phyloP scores from a whole-genome alignment of 805 yeast species.

The Lipomyces spencermartinsiae region DNA sequence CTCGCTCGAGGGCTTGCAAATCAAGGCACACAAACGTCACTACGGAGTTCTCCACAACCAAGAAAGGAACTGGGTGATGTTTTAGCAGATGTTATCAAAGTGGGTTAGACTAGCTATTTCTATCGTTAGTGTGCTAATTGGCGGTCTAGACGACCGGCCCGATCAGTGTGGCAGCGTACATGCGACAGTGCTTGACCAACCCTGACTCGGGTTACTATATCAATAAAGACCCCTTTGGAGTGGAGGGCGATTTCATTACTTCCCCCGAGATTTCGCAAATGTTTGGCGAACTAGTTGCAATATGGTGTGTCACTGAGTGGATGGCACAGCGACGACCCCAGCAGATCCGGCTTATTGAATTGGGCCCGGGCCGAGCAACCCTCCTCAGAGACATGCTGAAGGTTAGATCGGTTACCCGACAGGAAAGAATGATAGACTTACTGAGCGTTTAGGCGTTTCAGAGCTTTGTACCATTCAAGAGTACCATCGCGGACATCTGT shows the following conservation, averaged over 20 bases:
- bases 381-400: constrained; percentile 68
- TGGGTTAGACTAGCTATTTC: constrained; percentile 12
- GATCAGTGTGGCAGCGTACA: constrained; percentile 70
- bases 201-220: constrained; percentile 82
- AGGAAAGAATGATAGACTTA: constrained; percentile 36
- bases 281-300: constrained; percentile 83
- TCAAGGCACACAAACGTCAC: background rate
- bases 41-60: background rate
- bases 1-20: background rate
- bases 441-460: constrained; percentile 15
- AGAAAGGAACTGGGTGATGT: constrained; percentile 43
- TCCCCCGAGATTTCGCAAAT: constrained; percentile 87
- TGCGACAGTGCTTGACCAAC: constrained; percentile 81
- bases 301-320: constrained; percentile 67
- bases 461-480: constrained; percentile 46
- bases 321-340: constrained; percentile 58
- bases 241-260: constrained; percentile 77
- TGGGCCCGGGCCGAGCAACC: constrained; percentile 89
- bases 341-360: constrained; percentile 66
- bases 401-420: constrained; percentile 36
- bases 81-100: constrained; percentile 45
- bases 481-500: constrained; percentile 49
- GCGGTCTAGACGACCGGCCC: constrained; percentile 72
- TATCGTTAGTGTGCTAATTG: background rate
- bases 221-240: constrained; percentile 73